Evolutionary conservation across 2,329 filamentous ascomycete genomes (phyloP), one percentile per base, ranked within the genome.

Genomic region (Leptographium galeiforme): DNA sequence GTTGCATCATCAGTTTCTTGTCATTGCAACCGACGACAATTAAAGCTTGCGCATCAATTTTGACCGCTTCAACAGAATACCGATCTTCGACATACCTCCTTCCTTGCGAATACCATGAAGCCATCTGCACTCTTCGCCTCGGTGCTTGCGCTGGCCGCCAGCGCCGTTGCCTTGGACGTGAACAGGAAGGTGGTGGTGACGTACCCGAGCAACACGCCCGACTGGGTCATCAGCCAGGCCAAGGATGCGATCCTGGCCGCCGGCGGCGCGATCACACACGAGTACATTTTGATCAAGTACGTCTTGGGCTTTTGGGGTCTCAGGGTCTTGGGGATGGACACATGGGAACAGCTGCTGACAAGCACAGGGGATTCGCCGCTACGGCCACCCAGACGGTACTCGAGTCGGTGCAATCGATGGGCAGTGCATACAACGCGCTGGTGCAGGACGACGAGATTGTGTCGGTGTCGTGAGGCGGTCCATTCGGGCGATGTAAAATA

Each of bases 391-490:
- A 79, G 55, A 80, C 81, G 61, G 77, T 82, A 19, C 73, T 95
- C 53, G 75, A 87, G 55, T 75, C 74, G 6, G 77, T 95, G 34
- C 77, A 83, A 60, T 71, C 79, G 2, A 73, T 79, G 69, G 81
- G 81, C 55, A 66, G 71, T 56, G 56, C 77, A 56, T 83, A 82
- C 67, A 71, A 78, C 51, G 80, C 82, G 1, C 66, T 75, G 34
- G 80, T 96, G 57, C 89, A 95, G 68, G 82, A 90, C 62, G 89
- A 95, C 63, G 72, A 85, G 63, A 69, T 83, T 32, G 77, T 93
- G 50, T 73, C 78, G 13, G 72, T 73, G 16, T 51, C 57, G 30
- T 59, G 51, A 50, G 51, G 18, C 19, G 11, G 25, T 25, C 25
- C 25, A 3, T 25, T 25, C 16, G 43, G 25, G 12, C 5, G 43